Conservation (phyloP, 805 yeast genomes). For the Candida sakaeoensis region DNA sequence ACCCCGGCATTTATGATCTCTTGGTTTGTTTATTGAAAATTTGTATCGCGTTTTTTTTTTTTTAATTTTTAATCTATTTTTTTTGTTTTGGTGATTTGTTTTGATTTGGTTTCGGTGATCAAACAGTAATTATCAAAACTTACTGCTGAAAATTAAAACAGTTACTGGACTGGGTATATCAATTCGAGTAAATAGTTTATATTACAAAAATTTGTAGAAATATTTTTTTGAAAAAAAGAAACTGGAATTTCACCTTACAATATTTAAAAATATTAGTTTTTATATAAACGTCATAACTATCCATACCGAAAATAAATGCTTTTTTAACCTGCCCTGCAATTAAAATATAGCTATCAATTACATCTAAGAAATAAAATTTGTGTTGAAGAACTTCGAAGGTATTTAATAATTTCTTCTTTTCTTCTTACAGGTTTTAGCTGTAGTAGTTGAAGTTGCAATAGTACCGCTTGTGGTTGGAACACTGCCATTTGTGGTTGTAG, state of each 20-base stretch:
- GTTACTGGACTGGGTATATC: no score
- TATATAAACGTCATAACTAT: no score
- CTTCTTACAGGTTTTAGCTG: constrained; percentile 18
- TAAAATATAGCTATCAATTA: background rate
- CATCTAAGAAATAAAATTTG: background rate
- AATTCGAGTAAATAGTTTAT: no score
- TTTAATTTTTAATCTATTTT: no score
- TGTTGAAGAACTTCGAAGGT: background rate
- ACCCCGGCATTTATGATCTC: constrained; percentile 13
- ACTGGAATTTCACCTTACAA: no score
- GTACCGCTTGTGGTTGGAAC: background rate
- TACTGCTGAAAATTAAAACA: no score
- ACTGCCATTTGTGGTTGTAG: constrained; percentile 7
- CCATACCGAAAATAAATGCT: background rate
- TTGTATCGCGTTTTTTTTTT: constrained; percentile 1
- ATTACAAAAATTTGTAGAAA: no score
- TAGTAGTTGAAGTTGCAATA: constrained; percentile 4
- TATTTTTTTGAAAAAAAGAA: no score
- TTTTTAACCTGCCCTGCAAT: background rate
- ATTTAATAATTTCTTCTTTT: constrained; percentile 22
- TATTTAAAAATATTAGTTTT: no score
- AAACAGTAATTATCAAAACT: no score
- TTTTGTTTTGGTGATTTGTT: background rate
- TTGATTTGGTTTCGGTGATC: no score
- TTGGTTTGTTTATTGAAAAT: background rate